Evolutionary conservation across 2,329 filamentous ascomycete genomes (phyloP), one percentile per base, ranked within the genome.

Genomic region (Pleoardoris graminearum): DNA sequence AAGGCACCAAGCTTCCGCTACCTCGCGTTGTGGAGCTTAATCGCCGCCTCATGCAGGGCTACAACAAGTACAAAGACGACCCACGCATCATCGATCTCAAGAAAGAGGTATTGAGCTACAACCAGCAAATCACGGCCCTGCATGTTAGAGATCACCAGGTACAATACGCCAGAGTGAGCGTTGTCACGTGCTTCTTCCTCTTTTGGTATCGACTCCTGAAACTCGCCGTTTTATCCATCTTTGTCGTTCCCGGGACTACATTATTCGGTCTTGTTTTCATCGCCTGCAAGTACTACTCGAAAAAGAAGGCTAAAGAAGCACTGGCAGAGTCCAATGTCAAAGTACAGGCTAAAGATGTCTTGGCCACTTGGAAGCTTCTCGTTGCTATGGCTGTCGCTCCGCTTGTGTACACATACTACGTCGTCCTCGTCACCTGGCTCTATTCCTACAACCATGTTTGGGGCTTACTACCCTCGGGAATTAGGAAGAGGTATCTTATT

Each of bases 11-110:
- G 73, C 81, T 97, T 32, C 93, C 93, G 6, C 81, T 97, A 19
- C 91, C 93, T 0, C 89, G 93, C 68, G 90, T 97, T 8, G 90
- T 97, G 27, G 94, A 99, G 76, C 84, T 99, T 46, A 97, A 97
- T 76, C 84, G 93, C 46, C 86, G 93, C 30, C 82, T 99, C 5
- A 89, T 95, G 51, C 88, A 93, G 73, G 93, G 93, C 22, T 99
- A 97, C 69, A 90, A 89, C 49, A 87, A 89, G 50, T 97, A 93
- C 80, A 96, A 96, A 77, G 86, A 95, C 56, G 91, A 97, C 66
- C 87, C 87, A 51, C 86, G 92, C 41, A 91, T 97, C 61, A 80
- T 89, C 36, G 80, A 85, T 21, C 78, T 97, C 37, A 88, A 88
- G 64, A 83, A 86, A 43, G 84, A 86, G 5, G 89, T 97, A 55